These are phyloP conservation scores for Trifolium pratense DNA, from an alignment of 306 rosid genomes.

Conservation along the genomic window DNA sequence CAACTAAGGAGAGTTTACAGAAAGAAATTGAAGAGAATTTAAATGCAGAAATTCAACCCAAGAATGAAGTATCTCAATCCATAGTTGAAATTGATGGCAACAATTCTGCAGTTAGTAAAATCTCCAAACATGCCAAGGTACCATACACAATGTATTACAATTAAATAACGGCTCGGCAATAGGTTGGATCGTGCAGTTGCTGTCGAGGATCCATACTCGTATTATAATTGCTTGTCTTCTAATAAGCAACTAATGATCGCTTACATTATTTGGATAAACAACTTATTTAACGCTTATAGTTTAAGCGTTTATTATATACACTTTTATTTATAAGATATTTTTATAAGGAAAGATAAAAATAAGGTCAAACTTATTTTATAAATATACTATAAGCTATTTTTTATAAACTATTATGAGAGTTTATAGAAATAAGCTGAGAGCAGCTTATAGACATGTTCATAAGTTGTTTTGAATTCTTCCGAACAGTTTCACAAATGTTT, in stretches of 20 bases:
- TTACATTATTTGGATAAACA: background rate
- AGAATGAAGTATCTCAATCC: constrained; percentile 54
- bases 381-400: background rate
- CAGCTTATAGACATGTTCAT: background rate
- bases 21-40: constrained; percentile 49
- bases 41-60: constrained; percentile 48
- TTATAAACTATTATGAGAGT: background rate
- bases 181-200: background rate
- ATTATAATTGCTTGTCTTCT: constrained; percentile 1
- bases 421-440: too few relatives aligned
- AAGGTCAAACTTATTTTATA: background rate
- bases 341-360: too few relatives aligned
- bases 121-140: constrained; percentile 66
- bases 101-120: constrained; percentile 57
- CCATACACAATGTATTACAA: constrained; percentile 14
- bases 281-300: background rate
- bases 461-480: background rate
- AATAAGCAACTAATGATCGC: background rate
- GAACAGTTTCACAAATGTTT: background rate
- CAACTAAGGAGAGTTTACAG: constrained; percentile 45
- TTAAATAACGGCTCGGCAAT: background rate
- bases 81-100: constrained; percentile 45
- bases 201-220: background rate
- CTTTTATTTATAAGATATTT: too few relatives aligned
- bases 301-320: background rate